Conservation (phyloP, 495 filamentous ascomycete genomes). For the Neurospora sp. region DNA sequence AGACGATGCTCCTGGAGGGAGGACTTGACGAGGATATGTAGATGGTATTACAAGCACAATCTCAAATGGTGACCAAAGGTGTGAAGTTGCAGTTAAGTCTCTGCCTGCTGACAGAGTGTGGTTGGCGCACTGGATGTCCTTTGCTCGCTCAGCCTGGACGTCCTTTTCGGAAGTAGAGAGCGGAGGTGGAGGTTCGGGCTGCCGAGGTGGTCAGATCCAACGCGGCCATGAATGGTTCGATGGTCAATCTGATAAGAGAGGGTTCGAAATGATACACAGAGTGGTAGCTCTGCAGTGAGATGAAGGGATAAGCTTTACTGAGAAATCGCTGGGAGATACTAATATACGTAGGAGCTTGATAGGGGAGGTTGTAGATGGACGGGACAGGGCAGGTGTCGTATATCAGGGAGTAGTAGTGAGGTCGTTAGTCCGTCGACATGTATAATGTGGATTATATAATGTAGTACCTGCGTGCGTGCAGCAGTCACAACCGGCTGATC, state of each 20-base stretch:
- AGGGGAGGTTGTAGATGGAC: neutral
- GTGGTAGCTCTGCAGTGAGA: neutral
- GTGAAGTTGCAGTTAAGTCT: neutral
- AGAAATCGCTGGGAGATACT: neutral
- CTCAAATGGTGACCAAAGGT: neutral
- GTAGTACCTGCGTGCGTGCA: neutral
- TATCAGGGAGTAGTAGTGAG: neutral
- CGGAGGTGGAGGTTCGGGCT: neutral
- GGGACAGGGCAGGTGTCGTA: neutral
- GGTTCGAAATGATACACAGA: neutral
- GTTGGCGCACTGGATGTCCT: neutral
- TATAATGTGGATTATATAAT: neutral
- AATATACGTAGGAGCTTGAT: neutral
- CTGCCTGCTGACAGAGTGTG: neutral
- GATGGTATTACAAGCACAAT: neutral
- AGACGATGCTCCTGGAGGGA: neutral
- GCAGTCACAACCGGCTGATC: neutral
- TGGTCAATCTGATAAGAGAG: neutral
- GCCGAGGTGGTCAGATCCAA: neutral
- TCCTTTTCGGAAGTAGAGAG: neutral
- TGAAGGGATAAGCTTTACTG: neutral
- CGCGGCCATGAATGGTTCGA: neutral
- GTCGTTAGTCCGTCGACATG: neutral
- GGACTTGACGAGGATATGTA: neutral
- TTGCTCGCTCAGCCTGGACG: neutral